phyloP scores from a whole-genome alignment of 1,284 basidiomycete species.

The Austroboletus novae-zelandiae region DNA sequence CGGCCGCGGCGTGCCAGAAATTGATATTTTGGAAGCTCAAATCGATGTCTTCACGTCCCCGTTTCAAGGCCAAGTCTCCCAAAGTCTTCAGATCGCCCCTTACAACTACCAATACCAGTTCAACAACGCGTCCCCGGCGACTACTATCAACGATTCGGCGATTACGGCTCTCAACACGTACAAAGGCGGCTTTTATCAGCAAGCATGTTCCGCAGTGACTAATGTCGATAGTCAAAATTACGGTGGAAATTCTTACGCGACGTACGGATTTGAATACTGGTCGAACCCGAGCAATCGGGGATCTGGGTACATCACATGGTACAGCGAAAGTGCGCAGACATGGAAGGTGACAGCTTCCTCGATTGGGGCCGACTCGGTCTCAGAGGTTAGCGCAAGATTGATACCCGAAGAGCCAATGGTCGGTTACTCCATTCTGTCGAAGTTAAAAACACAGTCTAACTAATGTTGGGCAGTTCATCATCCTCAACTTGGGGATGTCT shows the following conservation, averaged over 20 bases:
- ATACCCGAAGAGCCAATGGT: conserved; percentile 75
- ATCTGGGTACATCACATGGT: conserved; percentile 77
- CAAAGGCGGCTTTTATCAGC: conserved; percentile 75
- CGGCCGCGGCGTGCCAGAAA: conserved; percentile 85
- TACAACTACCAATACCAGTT: conserved; percentile 72
- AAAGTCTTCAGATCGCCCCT: conserved; percentile 79
- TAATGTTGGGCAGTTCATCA: conserved; percentile 53
- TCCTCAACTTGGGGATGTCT: conserved; percentile 74
- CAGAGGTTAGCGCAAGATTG: conserved; percentile 57
- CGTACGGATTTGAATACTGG: conserved; percentile 77
- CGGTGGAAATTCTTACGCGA: conserved; percentile 46
- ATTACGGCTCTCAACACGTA: conserved; percentile 67
- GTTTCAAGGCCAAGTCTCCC: conserved; percentile 67
- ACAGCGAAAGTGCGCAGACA: conserved; percentile 51
- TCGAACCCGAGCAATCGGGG: conserved; percentile 58
- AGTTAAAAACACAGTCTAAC: background rate
- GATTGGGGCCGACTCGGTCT: conserved; percentile 55
- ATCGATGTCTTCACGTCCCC: conserved; percentile 40
- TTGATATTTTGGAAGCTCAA: conserved; percentile 79
- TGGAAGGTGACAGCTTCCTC: conserved; percentile 67
- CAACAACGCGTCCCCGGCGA: conserved; percentile 49
- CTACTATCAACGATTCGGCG: conserved; percentile 52
- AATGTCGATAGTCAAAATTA: conserved; percentile 56
- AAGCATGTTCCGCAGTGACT: conserved; percentile 70
- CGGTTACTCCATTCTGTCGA: conserved; percentile 22